Conservation (phyloP, 2,329 filamentous ascomycete species). For the Nannizziopsis barbatae region DNA sequence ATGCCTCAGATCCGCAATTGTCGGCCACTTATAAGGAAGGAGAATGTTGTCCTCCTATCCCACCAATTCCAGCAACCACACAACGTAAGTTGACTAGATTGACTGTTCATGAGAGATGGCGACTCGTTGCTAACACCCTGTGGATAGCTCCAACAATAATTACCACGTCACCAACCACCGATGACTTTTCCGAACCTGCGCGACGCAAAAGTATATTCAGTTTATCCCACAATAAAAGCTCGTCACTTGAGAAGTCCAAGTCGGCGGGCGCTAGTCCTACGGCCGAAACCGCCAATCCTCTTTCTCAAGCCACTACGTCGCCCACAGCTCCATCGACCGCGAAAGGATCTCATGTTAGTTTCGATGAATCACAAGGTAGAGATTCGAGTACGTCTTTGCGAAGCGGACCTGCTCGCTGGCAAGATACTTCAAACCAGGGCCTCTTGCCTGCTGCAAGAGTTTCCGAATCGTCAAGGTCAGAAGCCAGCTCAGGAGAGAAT, state of each 20-base stretch:
- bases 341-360: conserved; percentile 41
- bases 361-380: conserved; percentile 48
- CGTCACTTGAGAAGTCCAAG: neutral
- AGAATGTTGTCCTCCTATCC: conserved; percentile 37
- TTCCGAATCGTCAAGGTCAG: conserved; percentile 83
- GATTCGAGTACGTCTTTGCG: conserved; percentile 39
- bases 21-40: conserved; percentile 59
- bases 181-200: conserved; percentile 40
- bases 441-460: conserved; percentile 54
- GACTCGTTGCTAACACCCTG: neutral
- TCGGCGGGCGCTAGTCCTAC: neutral
- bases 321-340: conserved; percentile 23
- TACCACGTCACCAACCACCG: conserved; percentile 73
- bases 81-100: conserved; percentile 16
- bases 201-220: conserved; percentile 18
- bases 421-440: conserved; percentile 51
- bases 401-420: conserved; percentile 43
- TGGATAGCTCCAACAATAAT: conserved; percentile 57
- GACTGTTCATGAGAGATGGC: conserved; percentile 1
- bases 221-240: neutral
- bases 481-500: conserved; percentile 65
- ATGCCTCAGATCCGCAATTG: conserved; percentile 86
- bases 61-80: conserved; percentile 29
- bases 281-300: neutral
- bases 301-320: conserved; percentile 13